Percentiles rank a stretch among this genome's conserved stretches.
Conservation (phyloP, 208 protist species). For the Trypanosoma lewisi region DNA sequence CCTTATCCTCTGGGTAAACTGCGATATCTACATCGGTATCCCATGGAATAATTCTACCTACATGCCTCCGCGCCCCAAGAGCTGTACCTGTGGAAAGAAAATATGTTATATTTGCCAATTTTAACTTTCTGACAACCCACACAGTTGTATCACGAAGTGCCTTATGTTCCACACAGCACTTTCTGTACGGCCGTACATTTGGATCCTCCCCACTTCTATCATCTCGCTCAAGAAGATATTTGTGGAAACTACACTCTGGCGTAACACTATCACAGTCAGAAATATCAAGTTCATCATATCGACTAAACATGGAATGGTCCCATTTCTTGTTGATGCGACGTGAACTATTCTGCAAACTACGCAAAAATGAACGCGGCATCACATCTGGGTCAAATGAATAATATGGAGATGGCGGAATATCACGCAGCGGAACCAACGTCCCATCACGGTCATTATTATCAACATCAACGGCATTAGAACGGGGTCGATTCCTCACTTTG, state of each 20-base stretch:
- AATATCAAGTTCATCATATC: slow-evolving; percentile 17
- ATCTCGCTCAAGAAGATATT: slow-evolving; percentile 15
- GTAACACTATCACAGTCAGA: slow-evolving; percentile 17
- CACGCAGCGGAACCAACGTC: slow-evolving; percentile 14
- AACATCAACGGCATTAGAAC: background rate
- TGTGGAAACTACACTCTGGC: slow-evolving; percentile 23
- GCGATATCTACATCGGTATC: slow-evolving; percentile 39
- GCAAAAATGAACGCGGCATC: slow-evolving; percentile 16
- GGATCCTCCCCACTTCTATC: slow-evolving; percentile 3
- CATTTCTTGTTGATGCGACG: slow-evolving; percentile 22
- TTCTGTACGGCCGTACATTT: slow-evolving; percentile 19
- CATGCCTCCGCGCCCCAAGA: slow-evolving; percentile 21
- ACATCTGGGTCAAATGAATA: slow-evolving; percentile 19
- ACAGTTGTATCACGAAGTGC: slow-evolving; percentile 21
- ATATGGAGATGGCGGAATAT: slow-evolving; percentile 15
- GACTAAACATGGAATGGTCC: background rate
- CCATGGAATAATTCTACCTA: slow-evolving; percentile 35
- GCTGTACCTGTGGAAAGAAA: slow-evolving; percentile 28
- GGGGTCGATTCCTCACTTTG: no score
- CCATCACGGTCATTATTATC: slow-evolving; percentile 8
- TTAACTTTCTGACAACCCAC: slow-evolving; percentile 18
- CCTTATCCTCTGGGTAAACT: slow-evolving; percentile 22
- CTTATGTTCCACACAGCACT: slow-evolving; percentile 38
- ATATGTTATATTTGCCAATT: slow-evolving; percentile 25
- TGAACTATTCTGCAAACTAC: slow-evolving; percentile 20